Conservation (phyloP, 495 filamentous ascomycete species). For the Penicillium mononematosum region DNA sequence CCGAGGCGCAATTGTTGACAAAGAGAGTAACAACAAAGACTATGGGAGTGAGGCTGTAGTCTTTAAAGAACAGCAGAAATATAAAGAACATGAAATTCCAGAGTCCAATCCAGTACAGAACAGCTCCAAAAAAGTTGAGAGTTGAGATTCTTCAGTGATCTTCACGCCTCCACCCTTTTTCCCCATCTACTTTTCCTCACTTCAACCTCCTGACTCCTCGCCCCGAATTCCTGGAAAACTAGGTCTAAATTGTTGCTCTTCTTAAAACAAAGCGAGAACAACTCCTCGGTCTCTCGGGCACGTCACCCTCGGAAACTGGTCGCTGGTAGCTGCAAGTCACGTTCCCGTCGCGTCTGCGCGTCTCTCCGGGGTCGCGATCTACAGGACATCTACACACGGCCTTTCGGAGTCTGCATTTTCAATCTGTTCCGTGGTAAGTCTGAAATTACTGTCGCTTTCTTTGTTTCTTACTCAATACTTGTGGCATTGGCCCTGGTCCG, state of each 20-base stretch:
- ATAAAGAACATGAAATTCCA: not conserved
- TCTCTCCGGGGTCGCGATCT: slow-evolving; percentile 25
- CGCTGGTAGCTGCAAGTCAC: slow-evolving; percentile 18
- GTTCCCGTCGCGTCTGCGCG: slow-evolving; percentile 35
- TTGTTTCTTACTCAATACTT: not conserved
- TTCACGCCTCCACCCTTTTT: slow-evolving; percentile 9
- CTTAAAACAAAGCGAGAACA: slow-evolving; percentile 1
- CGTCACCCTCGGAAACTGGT: slow-evolving; percentile 8
- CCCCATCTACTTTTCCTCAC: slow-evolving; percentile 5
- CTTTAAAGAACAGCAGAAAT: no score
- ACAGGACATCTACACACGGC: slow-evolving; percentile 10
- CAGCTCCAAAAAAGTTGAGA: not conserved
- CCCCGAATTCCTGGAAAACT: not conserved
- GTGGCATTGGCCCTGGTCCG: not conserved
- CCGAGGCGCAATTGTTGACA: slow-evolving; percentile 4
- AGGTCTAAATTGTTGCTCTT: not conserved
- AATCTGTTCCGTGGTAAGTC: not conserved
- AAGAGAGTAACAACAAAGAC: slow-evolving; percentile 8
- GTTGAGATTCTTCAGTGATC: slow-evolving; percentile 15
- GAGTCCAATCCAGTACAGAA: not conserved
- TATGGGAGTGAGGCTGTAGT: not conserved
- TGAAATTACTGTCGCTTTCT: not conserved
- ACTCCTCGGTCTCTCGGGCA: not conserved
- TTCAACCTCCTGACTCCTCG: not conserved
- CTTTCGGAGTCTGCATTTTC: not conserved